Evolutionary conservation across 441 rosid genomes (phyloP).

Genomic region (Euphorbia corollata): DNA sequence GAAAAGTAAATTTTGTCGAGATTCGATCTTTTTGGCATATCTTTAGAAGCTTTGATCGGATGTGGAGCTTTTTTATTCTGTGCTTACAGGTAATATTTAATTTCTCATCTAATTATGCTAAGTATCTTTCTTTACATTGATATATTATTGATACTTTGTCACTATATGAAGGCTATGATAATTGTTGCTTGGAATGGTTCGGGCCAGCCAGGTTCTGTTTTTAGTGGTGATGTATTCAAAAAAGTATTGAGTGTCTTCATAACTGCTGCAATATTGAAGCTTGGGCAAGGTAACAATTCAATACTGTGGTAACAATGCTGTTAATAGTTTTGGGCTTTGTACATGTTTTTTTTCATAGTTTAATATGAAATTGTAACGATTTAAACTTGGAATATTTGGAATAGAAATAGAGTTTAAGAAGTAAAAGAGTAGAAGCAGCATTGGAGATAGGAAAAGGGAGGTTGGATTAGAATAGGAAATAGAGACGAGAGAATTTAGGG

Average conservation of each 20-base stretch:
- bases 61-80: constrained; percentile 95
- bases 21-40: constrained; percentile 94
- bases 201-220: constrained; percentile 49
- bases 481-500: too few relatives aligned
- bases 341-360: neutral
- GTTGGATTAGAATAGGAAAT: too few relatives aligned
- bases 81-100: constrained; percentile 63
- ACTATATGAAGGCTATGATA: constrained; percentile 70
- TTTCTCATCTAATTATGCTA: neutral
- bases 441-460: too few relatives aligned
- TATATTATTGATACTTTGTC: constrained; percentile 24
- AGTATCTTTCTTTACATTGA: constrained; percentile 16
- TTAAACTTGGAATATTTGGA: neutral
- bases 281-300: constrained; percentile 73
- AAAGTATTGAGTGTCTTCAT: constrained; percentile 83
- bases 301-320: neutral
- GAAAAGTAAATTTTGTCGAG: constrained; percentile 96
- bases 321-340: neutral
- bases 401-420: too few relatives aligned
- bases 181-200: constrained; percentile 88
- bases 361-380: neutral
- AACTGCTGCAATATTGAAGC: constrained; percentile 93
- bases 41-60: constrained; percentile 96
- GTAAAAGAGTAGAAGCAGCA: too few relatives aligned
- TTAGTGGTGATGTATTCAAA: constrained; percentile 53